A percentile compares a stretch with the other conserved stretches of the same genome.
Evolutionary conservation across 768 basidiomycete genomes (phyloP).

Genomic region (Pleurotus cornucopiae): DNA sequence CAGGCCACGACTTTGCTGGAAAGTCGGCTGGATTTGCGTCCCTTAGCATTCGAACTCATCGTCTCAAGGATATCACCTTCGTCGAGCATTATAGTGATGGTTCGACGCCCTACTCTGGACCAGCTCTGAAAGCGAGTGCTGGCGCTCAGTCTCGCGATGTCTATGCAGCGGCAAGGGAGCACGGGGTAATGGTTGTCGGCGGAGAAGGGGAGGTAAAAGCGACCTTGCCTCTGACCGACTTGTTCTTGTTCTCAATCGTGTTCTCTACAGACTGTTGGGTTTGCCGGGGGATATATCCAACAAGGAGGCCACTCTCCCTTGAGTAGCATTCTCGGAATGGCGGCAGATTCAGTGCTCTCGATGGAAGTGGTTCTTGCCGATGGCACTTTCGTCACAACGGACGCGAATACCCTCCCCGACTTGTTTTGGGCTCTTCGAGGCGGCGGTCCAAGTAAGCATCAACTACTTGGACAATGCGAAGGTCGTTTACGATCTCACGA

Average conservation of each 20-base stretch:
- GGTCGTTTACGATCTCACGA: slow-evolving; percentile 9
- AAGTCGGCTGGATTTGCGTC: slow-evolving; percentile 29
- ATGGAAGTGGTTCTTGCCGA: slow-evolving; percentile 23
- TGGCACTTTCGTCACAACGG: slow-evolving; percentile 21
- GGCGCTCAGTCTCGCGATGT: slow-evolving; percentile 20
- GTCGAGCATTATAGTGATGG: slow-evolving; percentile 11
- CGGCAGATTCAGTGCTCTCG: slow-evolving; percentile 18
- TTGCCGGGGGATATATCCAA: slow-evolving; percentile 29
- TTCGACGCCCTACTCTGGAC: slow-evolving; percentile 16
- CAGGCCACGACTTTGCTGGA: slow-evolving; percentile 31
- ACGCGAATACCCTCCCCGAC: slow-evolving; percentile 22
- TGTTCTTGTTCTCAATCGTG: background rate
- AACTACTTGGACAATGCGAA: background rate
- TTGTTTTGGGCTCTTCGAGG: slow-evolving; percentile 24
- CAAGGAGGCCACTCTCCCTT: slow-evolving; percentile 27
- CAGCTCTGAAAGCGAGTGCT: slow-evolving; percentile 23
- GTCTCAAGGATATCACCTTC: slow-evolving; percentile 21
- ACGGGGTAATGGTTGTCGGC: slow-evolving; percentile 22
- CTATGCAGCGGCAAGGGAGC: slow-evolving; percentile 16
- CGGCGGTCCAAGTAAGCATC: slow-evolving; percentile 13
- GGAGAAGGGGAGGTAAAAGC: slow-evolving; percentile 14
- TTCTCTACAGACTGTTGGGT: slow-evolving; percentile 16
- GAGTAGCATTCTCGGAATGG: slow-evolving; percentile 20
- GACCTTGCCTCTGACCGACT: background rate
- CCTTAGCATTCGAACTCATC: slow-evolving; percentile 26